Conservation (phyloP, 1,139 yeast species). For the Yamadazyma taylorii region DNA sequence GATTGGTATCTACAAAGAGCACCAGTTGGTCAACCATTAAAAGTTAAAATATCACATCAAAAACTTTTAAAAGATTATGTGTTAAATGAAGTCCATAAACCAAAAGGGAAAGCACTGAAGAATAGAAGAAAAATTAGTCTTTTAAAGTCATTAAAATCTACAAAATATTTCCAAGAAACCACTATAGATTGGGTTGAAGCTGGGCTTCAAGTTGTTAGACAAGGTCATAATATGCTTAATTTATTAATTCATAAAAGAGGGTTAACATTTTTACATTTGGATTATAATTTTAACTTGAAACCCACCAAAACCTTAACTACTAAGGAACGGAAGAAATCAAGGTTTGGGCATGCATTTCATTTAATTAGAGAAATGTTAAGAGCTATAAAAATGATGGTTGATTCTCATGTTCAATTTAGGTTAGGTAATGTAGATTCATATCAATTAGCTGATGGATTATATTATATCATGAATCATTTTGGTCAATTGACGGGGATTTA, state of each 20-base stretch:
- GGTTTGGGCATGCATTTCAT: slow-evolving; percentile 97
- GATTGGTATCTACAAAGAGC: slow-evolving; percentile 80
- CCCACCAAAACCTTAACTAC: slow-evolving; percentile 97
- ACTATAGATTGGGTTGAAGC: slow-evolving; percentile 98
- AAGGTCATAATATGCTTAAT: slow-evolving; percentile 93
- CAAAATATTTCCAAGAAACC: slow-evolving; percentile 90
- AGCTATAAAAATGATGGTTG: slow-evolving; percentile 80
- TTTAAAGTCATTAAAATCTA: slow-evolving; percentile 66
- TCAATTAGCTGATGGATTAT: slow-evolving; percentile 92
- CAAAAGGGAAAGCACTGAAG: slow-evolving; percentile 23
- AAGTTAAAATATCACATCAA: slow-evolving; percentile 84
- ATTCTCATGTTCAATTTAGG: slow-evolving; percentile 89
- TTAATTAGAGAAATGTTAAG: slow-evolving; percentile 85
- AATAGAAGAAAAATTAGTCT: slow-evolving; percentile 54
- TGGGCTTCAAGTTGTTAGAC: slow-evolving; percentile 88
- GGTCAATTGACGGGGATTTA: slow-evolving; percentile 97
- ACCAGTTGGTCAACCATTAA: slow-evolving; percentile 58
- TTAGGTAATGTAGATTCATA: slow-evolving; percentile 89
- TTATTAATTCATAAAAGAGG: slow-evolving; percentile 89
- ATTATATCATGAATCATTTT: slow-evolving; percentile 85
- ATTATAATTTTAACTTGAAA: slow-evolving; percentile 91
- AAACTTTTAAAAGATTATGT: slow-evolving; percentile 76
- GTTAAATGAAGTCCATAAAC: slow-evolving; percentile 63
- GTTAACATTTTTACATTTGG: slow-evolving; percentile 86
- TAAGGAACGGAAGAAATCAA: slow-evolving; percentile 90